Conservation (phyloP, 305 asterid species). For the Rubia peregrina region DNA sequence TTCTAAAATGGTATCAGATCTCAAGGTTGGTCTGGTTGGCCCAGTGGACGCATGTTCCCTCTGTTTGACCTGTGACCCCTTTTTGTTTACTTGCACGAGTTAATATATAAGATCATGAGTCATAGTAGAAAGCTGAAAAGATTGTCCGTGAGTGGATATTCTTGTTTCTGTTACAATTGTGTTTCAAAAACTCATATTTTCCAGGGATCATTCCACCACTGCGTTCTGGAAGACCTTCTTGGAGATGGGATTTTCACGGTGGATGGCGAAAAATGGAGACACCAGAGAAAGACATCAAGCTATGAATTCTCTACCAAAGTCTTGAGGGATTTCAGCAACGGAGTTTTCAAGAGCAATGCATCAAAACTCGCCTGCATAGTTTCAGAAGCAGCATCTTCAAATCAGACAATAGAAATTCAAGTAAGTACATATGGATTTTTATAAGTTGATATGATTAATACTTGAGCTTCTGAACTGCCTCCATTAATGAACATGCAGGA, state of each 20-base stretch:
- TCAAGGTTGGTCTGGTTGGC: no score
- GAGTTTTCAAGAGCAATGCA: slow-evolving; percentile 37
- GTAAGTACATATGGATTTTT: slow-evolving; percentile 5
- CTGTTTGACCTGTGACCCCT: no score
- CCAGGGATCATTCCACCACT: slow-evolving; percentile 21
- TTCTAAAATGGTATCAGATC: no score
- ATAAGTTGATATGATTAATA: neutral
- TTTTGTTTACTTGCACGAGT: no score
- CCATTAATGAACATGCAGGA: slow-evolving; percentile 25
- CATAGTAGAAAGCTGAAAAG: no score
- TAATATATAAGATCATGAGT: no score
- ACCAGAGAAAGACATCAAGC: slow-evolving; percentile 52
- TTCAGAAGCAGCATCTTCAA: slow-evolving; percentile 23
- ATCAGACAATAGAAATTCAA: slow-evolving; percentile 20
- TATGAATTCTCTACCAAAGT: slow-evolving; percentile 48
- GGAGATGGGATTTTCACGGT: slow-evolving; percentile 60
- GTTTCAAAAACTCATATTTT: neutral
- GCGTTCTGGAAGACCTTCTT: slow-evolving; percentile 26
- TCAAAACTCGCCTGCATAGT: slow-evolving; percentile 33
- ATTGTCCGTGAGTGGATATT: neutral
- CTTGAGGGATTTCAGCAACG: slow-evolving; percentile 45
- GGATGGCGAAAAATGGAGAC: slow-evolving; percentile 50
- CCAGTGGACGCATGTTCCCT: no score
- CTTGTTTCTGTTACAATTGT: neutral
- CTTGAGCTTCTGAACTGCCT: neutral